Base-by-base conservation (phyloP, 2,329 filamentous ascomycete genomes). In the Arthrobotrys musiformis region DNA sequence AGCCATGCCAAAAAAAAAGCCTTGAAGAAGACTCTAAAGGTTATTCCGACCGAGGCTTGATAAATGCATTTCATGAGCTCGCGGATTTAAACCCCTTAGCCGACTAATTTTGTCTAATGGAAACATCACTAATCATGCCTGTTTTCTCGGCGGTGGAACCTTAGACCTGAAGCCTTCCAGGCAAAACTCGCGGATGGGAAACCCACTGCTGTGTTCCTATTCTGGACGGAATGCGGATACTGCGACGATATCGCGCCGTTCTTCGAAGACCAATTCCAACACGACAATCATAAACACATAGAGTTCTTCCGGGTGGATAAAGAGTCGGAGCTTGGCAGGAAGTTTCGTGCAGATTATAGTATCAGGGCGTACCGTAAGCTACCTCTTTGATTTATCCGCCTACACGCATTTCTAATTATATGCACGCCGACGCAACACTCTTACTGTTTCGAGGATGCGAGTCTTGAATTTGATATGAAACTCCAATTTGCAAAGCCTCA, bases 341-440 rank as follows among this genome's bases (percentile, higher is more conserved):
- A 56, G 24, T 40, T 70, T 37, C 50, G 58, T n/a, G 40, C 37
- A 24, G 35, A 46, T 7, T 56, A 62, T 44, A 37, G 26, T 9
- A 54, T 70, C 9, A 62, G 33, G 7, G 56, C 56, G 15, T 70
- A 61, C 35, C 67, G 67, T 70, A 63, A 63, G 67, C 52, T n/a
- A 35, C 30, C 30, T 6, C 5, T 35, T 35, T 5, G 30, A 11
- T 35, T n/a, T n/a, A n/a, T n/a, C n/a, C n/a, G n/a, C n/a, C n/a
- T n/a, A n/a, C n/a, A n/a, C n/a, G 30, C 30, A 35, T 35, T 5
- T 35, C 30, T 35, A n/a, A n/a, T n/a, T n/a, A n/a, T n/a, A n/a
- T n/a, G n/a, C n/a, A n/a, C n/a, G n/a, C n/a, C n/a, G n/a, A n/a
- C n/a, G n/a, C n/a, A n/a, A n/a, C n/a, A n/a, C 9, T 4, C 15